phyloP scores from a whole-genome alignment of 139 green algal species.

The Pycnococcus provasolii region DNA sequence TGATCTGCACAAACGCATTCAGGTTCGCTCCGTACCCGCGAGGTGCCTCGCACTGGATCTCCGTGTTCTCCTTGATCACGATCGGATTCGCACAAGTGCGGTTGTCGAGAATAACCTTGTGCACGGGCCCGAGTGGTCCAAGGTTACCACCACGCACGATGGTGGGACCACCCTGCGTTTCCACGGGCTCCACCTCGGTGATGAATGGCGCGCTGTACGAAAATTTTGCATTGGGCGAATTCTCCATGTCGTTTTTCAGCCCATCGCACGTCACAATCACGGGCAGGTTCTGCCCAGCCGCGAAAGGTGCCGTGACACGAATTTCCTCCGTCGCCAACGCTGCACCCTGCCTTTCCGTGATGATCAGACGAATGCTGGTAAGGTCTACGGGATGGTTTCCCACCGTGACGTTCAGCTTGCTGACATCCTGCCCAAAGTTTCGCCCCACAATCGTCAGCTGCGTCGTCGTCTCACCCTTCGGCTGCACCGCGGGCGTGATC shows the following conservation, averaged over 20 bases:
- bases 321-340: background rate
- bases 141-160: constrained; percentile 21
- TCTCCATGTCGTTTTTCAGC: background rate
- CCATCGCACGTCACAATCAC: constrained; percentile 11
- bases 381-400: background rate
- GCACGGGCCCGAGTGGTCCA: constrained; percentile 4
- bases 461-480: constrained; percentile 5
- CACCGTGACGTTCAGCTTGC: constrained; percentile 8
- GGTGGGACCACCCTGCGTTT: constrained; percentile 8
- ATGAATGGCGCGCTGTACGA: constrained; percentile 16
- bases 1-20: constrained; percentile 16
- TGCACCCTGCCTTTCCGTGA: background rate
- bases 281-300: constrained; percentile 9
- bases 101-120: constrained; percentile 13
- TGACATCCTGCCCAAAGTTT: constrained; percentile 14
- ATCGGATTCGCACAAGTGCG: background rate
- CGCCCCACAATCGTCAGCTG: constrained; percentile 12
- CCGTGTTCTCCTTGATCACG: background rate
- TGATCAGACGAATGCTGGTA: background rate
- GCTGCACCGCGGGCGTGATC: constrained; percentile 1
- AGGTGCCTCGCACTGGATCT: constrained; percentile 18
- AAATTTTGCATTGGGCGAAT: background rate
- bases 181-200: background rate
- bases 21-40: constrained; percentile 8
- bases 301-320: background rate